Conservation (phyloP, 106 monocot genomes). For the Dendrobium officinale region DNA sequence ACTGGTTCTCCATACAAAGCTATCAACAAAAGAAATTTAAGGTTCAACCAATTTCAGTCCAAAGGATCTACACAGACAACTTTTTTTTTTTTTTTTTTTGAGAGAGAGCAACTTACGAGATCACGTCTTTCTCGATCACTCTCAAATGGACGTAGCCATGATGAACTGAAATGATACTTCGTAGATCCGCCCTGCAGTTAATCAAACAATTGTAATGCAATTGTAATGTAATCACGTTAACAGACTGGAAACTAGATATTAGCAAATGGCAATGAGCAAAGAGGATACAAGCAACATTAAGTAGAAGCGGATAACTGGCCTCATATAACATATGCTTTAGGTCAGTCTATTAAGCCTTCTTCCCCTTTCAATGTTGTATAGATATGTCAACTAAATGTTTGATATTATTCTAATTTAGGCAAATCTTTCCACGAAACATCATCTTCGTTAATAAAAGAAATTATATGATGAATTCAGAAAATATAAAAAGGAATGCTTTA, state of each 20-base stretch:
- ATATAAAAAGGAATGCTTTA: background rate
- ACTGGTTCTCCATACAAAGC: background rate
- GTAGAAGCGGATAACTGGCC: background rate
- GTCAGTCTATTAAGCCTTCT: background rate
- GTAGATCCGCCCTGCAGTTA: slow-evolving; percentile 76
- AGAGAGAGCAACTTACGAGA: slow-evolving; percentile 55
- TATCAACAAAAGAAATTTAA: background rate
- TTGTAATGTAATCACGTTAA: slow-evolving; percentile 6
- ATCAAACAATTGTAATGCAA: slow-evolving; percentile 19
- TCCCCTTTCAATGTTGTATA: background rate
- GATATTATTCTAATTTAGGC: background rate
- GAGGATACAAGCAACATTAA: background rate
- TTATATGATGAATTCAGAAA: background rate
- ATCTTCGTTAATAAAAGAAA: background rate
- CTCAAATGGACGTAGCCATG: slow-evolving; percentile 80
- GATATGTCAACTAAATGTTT: background rate
- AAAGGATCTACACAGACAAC: background rate
- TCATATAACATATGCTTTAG: background rate
- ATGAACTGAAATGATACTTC: slow-evolving; percentile 83
- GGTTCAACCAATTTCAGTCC: background rate
- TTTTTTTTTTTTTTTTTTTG: background rate
- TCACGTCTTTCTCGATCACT: slow-evolving; percentile 98
- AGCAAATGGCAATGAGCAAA: background rate
- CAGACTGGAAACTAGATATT: background rate
- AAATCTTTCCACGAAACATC: background rate